Evolutionary conservation across 192 early-diverging fungal genomes (phyloP).

Genomic region (Chytriomyces sp.): DNA sequence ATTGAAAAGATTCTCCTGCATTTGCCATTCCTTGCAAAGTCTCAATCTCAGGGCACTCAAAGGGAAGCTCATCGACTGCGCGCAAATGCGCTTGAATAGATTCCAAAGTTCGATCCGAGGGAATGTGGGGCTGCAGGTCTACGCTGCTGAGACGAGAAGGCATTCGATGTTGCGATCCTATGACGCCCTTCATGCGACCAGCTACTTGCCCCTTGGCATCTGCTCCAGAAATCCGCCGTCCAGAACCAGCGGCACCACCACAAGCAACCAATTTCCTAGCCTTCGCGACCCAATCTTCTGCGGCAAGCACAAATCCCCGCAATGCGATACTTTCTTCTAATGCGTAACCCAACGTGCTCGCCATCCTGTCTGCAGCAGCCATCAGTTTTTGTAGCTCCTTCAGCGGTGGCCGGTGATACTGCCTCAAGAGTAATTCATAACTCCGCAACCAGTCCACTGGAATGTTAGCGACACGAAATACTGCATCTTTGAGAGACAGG

Average conservation of each 20-base stretch:
- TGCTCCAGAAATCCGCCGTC: no score
- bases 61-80: constrained; percentile 26
- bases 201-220: background rate
- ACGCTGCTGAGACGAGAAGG: no score
- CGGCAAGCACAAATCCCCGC: constrained; percentile 31
- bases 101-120: constrained; percentile 23
- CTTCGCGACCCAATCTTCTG: constrained; percentile 38
- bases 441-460: constrained; percentile 38
- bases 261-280: constrained; percentile 14
- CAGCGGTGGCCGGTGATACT: constrained; percentile 39
- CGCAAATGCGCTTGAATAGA: constrained; percentile 19
- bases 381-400: constrained; percentile 34
- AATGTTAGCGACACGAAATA: constrained; percentile 16
- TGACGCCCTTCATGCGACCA: no score
- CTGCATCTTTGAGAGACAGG: constrained; percentile 28
- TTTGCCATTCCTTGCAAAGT: background rate
- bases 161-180: no score
- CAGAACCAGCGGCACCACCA: background rate
- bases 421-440: constrained; percentile 16
- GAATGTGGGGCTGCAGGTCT: no score
- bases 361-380: constrained; percentile 22
- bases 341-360: background rate
- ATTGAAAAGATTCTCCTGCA: background rate
- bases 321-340: constrained; percentile 40
- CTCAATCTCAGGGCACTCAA: constrained; percentile 41